Conservation (phyloP, 2,329 filamentous ascomycete genomes). For the Calonectria honghensis region DNA sequence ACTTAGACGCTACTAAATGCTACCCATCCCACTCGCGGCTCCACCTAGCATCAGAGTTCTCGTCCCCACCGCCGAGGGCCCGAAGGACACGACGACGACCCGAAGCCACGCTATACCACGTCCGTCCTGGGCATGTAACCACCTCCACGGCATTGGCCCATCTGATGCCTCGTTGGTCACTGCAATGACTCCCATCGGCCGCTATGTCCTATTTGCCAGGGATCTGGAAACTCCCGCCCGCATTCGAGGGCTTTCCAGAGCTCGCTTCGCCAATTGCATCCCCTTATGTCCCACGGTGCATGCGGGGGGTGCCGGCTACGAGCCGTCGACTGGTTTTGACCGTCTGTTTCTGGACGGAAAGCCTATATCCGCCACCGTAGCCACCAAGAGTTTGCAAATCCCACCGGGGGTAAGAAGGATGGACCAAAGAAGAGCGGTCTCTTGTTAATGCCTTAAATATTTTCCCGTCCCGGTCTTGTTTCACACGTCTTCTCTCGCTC, state of each 20-base stretch:
- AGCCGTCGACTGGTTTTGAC: slow-evolving; percentile 12
- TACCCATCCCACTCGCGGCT: slow-evolving; percentile 43
- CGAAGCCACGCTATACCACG: slow-evolving; percentile 51
- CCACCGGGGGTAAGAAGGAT: neutral
- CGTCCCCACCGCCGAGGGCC: slow-evolving; percentile 53
- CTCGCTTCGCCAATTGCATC: slow-evolving; percentile 30
- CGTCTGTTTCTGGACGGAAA: slow-evolving; percentile 32
- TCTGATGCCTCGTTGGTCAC: slow-evolving; percentile 45
- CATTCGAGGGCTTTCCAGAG: slow-evolving; percentile 30
- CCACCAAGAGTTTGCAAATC: slow-evolving; percentile 17
- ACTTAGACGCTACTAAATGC: slow-evolving; percentile 40
- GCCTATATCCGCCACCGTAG: slow-evolving; percentile 21
- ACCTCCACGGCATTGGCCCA: slow-evolving; percentile 47
- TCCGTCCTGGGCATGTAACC: slow-evolving; percentile 35
- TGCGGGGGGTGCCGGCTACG: slow-evolving; percentile 23
- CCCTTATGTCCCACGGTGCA: slow-evolving; percentile 33
- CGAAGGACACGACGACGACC: slow-evolving; percentile 55
- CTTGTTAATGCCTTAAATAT: slow-evolving; percentile 26
- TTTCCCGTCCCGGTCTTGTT: slow-evolving; percentile 1
- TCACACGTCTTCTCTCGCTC: neutral
- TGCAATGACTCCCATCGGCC: slow-evolving; percentile 36
- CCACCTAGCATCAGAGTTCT: slow-evolving; percentile 45
- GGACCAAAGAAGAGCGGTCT: neutral
- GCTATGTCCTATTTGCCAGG: slow-evolving; percentile 9
- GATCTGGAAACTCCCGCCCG: slow-evolving; percentile 18